phyloP scores from a whole-genome alignment of 208 protist species.

The Trypanosoma theileri region DNA sequence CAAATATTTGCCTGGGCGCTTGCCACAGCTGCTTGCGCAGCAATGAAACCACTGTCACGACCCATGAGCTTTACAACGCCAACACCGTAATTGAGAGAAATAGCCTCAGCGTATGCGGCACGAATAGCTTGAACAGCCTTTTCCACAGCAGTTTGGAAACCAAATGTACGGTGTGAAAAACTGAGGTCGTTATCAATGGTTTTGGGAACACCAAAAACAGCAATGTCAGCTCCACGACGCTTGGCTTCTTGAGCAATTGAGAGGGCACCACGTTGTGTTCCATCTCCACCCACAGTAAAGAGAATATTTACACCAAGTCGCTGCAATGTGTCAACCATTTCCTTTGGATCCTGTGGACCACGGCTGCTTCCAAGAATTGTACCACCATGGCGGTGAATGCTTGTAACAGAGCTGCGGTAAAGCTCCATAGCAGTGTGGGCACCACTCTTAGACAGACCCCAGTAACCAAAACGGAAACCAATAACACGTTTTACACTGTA shows the following conservation, averaged over 20 bases:
- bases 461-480: conserved; percentile 93
- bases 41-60: conserved; percentile 94
- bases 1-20: conserved; percentile 91
- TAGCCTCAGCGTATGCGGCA: conserved; percentile 90
- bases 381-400: conserved; percentile 93
- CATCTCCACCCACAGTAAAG: conserved; percentile 94
- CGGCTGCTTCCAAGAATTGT: conserved; percentile 93
- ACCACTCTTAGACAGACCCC: conserved; percentile 88
- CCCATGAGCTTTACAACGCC: conserved; percentile 97
- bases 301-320: conserved; percentile 88
- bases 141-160: conserved; percentile 95
- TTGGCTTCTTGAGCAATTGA: conserved; percentile 82
- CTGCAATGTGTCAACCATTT: conserved; percentile 92
- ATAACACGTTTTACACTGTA: conserved; percentile 93
- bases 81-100: conserved; percentile 87
- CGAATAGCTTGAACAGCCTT: conserved; percentile 84
- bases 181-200: conserved; percentile 96
- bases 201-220: conserved; percentile 94
- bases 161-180: conserved; percentile 94
- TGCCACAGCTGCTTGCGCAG: conserved; percentile 89
- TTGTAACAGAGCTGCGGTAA: conserved; percentile 64
- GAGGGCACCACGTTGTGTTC: conserved; percentile 91
- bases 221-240: conserved; percentile 78
- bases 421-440: conserved; percentile 88
- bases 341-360: conserved; percentile 80